phyloP scores from a whole-genome alignment of 1,139 yeast genomes.

The Hanseniaspora gamundiae region DNA sequence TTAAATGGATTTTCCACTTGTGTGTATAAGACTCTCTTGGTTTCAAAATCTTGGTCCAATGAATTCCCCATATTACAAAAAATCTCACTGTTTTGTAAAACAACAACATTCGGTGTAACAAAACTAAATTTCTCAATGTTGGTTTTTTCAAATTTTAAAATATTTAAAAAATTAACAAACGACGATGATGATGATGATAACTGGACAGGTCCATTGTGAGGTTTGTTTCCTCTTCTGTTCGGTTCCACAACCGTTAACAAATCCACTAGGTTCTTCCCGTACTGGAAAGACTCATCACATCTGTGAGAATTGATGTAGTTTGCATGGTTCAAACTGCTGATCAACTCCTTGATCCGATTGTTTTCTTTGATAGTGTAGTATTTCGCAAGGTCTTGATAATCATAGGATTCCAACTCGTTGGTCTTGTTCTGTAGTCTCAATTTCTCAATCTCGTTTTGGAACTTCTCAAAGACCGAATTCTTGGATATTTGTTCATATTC shows the following conservation, averaged over 20 bases:
- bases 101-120: constrained; percentile 77
- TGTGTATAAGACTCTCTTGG: constrained; percentile 8
- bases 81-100: constrained; percentile 59
- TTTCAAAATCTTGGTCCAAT: neutral
- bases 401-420: constrained; percentile 5
- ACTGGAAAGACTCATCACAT: constrained; percentile 44
- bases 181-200: constrained; percentile 22
- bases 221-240: constrained; percentile 4
- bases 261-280: constrained; percentile 37
- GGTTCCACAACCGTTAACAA: constrained; percentile 15
- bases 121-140: constrained; percentile 68
- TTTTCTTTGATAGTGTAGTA: constrained; percentile 49
- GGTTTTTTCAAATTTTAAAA: constrained; percentile 30
- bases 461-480: constrained; percentile 21
- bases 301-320: constrained; percentile 54
- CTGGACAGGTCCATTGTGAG: too few species aligned
- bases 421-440: constrained; percentile 23
- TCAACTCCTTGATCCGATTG: constrained; percentile 37
- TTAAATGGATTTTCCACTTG: constrained; percentile 46
- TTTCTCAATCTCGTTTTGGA: constrained; percentile 33
- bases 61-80: constrained; percentile 28
- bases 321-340: constrained; percentile 42
- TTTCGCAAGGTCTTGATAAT: constrained; percentile 33
- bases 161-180: constrained; percentile 21
- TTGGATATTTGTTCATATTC: neutral